Base-by-base conservation (phyloP, 2,329 filamentous ascomycete genomes). In the Amphichorda felina region DNA sequence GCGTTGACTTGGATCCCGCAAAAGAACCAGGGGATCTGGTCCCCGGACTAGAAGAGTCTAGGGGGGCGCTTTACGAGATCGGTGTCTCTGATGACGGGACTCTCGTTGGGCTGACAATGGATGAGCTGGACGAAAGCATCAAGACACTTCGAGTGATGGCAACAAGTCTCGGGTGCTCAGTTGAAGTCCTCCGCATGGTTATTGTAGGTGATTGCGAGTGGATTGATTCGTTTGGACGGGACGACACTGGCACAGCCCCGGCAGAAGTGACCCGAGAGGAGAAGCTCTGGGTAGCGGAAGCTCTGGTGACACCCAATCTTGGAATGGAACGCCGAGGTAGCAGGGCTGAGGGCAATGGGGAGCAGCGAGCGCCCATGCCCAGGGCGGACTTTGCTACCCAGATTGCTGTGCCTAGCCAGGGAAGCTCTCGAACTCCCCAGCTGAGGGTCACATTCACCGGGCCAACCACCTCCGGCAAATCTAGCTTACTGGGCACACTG, bases 41-140 rank as follows among this genome's bases (percentile, higher is more conserved):
- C 6, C 76, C 88, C 2, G 87, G 91, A 0, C 63, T 98, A 8
- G 89, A 96, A 53, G 88, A 94, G 53, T 95, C 87, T 13, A 81
- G 85, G 45, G 91, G 91, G 5, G 91, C 91, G 1, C 59, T 96
- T 34, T 98, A 98, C 48, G 89, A 98, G 56, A 94, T 98, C 54
- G 91, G 91, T 0, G 87, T 98, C 8, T 82, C 88, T 19, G 91
- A 98, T 54, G 87, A 96, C 60, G 91, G 91, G 7, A 86, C 82
- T 0, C 77, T 98, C 39, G 75, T 94, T 29, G 91, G 91, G 0
- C 65, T 98, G 32, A 83, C 85, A 2, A 77, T 83, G 43, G 87
- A 95, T 51, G 91, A 98, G 57, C 75, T 98, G 68, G 75, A 89
- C 41, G 89, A 96, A 57, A 95, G 87, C 53, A 67, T 96, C 41